Evolutionary conservation across 139 green algal species (phyloP).

Genomic region (Chlamydomonas applanata): DNA sequence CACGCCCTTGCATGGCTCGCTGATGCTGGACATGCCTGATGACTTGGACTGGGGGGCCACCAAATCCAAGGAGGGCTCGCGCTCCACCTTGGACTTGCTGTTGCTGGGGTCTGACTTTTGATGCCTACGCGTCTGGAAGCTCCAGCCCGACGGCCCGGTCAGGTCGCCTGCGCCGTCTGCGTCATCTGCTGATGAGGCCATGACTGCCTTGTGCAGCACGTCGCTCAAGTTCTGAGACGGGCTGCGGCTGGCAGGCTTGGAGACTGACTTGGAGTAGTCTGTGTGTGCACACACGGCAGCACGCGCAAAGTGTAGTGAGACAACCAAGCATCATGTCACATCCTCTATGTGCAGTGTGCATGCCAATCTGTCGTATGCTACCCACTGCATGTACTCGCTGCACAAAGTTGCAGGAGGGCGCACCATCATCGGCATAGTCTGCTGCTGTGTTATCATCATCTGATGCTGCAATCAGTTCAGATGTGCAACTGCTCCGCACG

Average conservation of each 20-base stretch:
- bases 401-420: too few relatives aligned
- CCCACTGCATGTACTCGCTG: not conserved
- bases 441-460: conserved; percentile 38
- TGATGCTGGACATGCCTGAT: too few relatives aligned
- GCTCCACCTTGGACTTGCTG: too few relatives aligned
- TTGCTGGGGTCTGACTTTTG: too few relatives aligned
- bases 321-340: not conserved
- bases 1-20: too few relatives aligned
- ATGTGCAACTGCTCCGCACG: conserved; percentile 45
- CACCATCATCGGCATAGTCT: conserved; percentile 45
- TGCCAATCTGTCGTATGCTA: not conserved
- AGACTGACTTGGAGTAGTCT: conserved; percentile 33
- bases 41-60: too few relatives aligned
- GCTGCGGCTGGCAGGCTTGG: conserved; percentile 32
- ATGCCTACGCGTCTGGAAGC: too few relatives aligned
- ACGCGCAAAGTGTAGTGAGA: not conserved
- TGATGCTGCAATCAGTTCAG: conserved; percentile 19
- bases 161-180: not conserved
- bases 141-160: too few relatives aligned
- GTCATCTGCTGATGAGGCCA: not conserved
- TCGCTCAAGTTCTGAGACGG: conserved; percentile 13
- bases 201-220: not conserved
- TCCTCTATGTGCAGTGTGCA: not conserved
- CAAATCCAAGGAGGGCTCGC: too few relatives aligned
- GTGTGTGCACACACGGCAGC: not conserved